Evolutionary conservation across 73 alveolate genomes (phyloP).

Genomic region (Effrenium voratum): DNA sequence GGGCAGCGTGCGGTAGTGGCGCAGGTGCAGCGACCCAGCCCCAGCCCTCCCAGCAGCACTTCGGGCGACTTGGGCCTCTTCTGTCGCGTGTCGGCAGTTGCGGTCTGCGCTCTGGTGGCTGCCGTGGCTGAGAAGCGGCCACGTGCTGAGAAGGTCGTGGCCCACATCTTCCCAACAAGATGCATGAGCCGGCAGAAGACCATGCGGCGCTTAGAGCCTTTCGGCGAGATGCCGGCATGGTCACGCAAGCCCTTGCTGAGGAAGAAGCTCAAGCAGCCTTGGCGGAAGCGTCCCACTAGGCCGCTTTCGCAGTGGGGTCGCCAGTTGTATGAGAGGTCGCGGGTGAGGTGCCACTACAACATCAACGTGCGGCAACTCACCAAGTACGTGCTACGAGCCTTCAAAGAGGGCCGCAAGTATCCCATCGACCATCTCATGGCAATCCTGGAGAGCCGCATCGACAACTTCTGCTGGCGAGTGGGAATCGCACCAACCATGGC

Average conservation of each 20-base stretch:
- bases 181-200: constrained; percentile 48
- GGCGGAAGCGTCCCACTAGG: constrained; percentile 54
- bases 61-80: constrained; percentile 29
- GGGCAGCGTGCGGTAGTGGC: too few relatives aligned
- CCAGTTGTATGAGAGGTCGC: constrained; percentile 40
- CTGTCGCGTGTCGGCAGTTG: constrained; percentile 46
- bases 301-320: constrained; percentile 39
- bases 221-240: constrained; percentile 81
- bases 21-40: too few relatives aligned
- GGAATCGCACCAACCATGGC: constrained; percentile 90
- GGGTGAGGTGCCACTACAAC: constrained; percentile 75
- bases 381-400: constrained; percentile 85
- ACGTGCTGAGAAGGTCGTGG: constrained; percentile 66
- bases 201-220: constrained; percentile 80
- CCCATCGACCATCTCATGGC: constrained; percentile 72
- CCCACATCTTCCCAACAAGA: constrained; percentile 63
- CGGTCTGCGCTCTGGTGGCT: constrained; percentile 55
- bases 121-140: not conserved
- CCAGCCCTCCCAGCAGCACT: not conserved
- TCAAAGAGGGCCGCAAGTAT: constrained; percentile 87
- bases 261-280: constrained; percentile 24
- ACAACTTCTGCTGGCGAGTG: constrained; percentile 84
- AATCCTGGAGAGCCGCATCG: constrained; percentile 83
- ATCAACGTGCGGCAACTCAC: constrained; percentile 68
- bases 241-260: constrained; percentile 50